phyloP scores from a whole-genome alignment of 164 flowering plant genomes.

The Taxillus chinensis region DNA sequence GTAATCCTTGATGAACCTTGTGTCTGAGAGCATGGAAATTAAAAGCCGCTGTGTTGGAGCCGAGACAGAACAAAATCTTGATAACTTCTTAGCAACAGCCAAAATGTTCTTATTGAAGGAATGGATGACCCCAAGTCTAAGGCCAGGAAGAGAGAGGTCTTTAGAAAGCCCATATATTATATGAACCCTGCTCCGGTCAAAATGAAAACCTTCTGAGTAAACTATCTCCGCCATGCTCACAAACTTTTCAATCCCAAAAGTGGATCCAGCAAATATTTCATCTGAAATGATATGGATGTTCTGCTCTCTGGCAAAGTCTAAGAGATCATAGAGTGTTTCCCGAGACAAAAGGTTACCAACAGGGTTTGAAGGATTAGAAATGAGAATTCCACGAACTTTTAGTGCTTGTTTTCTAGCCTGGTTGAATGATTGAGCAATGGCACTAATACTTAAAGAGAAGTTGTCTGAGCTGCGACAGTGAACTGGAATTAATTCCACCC shows the following conservation, averaged over 20 bases:
- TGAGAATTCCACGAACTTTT: constrained; percentile 55
- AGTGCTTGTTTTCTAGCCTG: constrained; percentile 50
- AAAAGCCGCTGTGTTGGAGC: constrained; percentile 56
- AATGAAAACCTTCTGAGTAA: constrained; percentile 16
- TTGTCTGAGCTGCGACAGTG: constrained; percentile 61
- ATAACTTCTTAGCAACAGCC: constrained; percentile 43
- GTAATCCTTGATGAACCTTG: constrained; percentile 36
- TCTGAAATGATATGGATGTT: constrained; percentile 70
- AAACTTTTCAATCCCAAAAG: constrained; percentile 39
- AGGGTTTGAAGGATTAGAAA: constrained; percentile 81
- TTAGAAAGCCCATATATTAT: constrained; percentile 70
- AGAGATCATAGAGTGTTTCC: constrained; percentile 31
- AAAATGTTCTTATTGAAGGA: constrained; percentile 52
- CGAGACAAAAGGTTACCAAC: constrained; percentile 43
- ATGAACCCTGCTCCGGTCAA: constrained; percentile 54
- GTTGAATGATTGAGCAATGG: constrained; percentile 58
- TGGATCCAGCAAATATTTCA: constrained; percentile 72
- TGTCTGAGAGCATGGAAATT: constrained; percentile 49
- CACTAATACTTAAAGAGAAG: constrained; percentile 39
- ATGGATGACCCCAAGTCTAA: constrained; percentile 57
- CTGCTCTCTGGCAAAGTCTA: constrained; percentile 61
- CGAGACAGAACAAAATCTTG: constrained; percentile 61
- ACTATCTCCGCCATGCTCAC: constrained; percentile 62
- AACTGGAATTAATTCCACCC: constrained; percentile 67
- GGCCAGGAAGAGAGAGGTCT: constrained; percentile 71